Conservation (phyloP, 805 yeast genomes). For the Ogataea zsoltii region DNA sequence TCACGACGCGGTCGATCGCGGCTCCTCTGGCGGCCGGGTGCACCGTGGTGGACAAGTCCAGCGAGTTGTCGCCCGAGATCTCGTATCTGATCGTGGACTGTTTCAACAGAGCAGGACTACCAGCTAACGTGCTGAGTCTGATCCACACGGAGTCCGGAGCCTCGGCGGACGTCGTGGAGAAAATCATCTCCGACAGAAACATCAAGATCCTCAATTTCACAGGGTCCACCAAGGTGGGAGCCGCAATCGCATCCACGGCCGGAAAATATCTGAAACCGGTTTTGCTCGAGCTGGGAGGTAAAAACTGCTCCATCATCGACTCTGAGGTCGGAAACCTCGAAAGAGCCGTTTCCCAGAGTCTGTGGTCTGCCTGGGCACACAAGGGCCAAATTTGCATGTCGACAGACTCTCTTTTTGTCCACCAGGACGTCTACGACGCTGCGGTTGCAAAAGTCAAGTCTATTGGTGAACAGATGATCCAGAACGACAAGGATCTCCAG, state of each 20-base stretch:
- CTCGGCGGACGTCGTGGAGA: conserved; percentile 28
- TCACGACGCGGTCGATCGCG: conserved; percentile 40
- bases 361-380: conserved; percentile 42
- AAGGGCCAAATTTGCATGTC: conserved; percentile 53
- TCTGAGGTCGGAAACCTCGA: conserved; percentile 36
- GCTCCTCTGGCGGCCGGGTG: conserved; percentile 53
- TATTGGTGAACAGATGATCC: conserved; percentile 11
- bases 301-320: conserved; percentile 39
- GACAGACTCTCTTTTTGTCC: conserved; percentile 40
- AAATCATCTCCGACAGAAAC: conserved; percentile 28
- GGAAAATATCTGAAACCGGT: conserved; percentile 42
- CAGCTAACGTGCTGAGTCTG: conserved; percentile 37
- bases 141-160: conserved; percentile 34
- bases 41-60: conserved; percentile 43
- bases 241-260: conserved; percentile 37
- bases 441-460: conserved; percentile 23
- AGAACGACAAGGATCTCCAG: conserved; percentile 17
- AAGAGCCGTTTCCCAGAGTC: conserved; percentile 30
- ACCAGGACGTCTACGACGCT: conserved; percentile 37
- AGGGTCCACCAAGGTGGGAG: conserved; percentile 45
- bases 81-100: conserved; percentile 36
- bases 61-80: conserved; percentile 40
- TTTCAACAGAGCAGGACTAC: conserved; percentile 42
- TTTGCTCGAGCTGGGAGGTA: conserved; percentile 48
- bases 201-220: conserved; percentile 46